These are phyloP conservation scores for Pichia kudriavzevii DNA, from an alignment of 1,139 yeast genomes.

Conservation along the genomic window DNA sequence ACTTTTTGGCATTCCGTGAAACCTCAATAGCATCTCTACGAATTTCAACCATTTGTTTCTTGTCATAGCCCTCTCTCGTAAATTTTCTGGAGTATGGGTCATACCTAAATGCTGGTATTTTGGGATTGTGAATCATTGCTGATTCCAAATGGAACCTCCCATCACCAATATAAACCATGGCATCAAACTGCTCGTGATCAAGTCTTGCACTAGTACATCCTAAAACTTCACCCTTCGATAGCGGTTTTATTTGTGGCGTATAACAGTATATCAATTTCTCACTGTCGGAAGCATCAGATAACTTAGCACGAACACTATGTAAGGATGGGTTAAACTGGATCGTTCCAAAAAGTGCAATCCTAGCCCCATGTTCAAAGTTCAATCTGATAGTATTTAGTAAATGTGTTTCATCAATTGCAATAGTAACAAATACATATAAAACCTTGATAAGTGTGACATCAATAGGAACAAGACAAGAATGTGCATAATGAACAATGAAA, in stretches of 20 bases:
- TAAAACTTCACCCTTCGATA: constrained; percentile 91
- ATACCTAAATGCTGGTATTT: constrained; percentile 82
- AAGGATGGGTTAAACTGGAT: constrained; percentile 95
- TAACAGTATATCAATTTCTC: constrained; percentile 50
- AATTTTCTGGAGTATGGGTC: constrained; percentile 92
- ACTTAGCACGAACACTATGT: constrained; percentile 62
- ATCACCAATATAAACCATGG: constrained; percentile 90
- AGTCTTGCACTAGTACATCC: constrained; percentile 93
- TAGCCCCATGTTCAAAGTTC: constrained; percentile 57
- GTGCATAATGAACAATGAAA: constrained; percentile 93
- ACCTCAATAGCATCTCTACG: constrained; percentile 66
- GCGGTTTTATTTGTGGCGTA: constrained; percentile 89
- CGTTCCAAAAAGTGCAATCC: constrained; percentile 82
- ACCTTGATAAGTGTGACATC: constrained; percentile 88
- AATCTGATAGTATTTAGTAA: constrained; percentile 65
- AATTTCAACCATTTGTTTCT: constrained; percentile 66
- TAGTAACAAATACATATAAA: constrained; percentile 90
- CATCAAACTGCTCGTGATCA: constrained; percentile 54
- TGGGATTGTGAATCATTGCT: constrained; percentile 96
- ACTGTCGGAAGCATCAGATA: constrained; percentile 39
- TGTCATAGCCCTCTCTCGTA: constrained; percentile 84
- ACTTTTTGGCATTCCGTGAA: constrained; percentile 51
- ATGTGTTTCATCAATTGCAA: constrained; percentile 78
- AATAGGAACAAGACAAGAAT: constrained; percentile 92
- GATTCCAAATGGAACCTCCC: constrained; percentile 94